Evolutionary conservation across 2,329 filamentous ascomycete genomes (phyloP), one percentile per base, ranked within the genome.

Genomic region (Trichophyton rubrum): DNA sequence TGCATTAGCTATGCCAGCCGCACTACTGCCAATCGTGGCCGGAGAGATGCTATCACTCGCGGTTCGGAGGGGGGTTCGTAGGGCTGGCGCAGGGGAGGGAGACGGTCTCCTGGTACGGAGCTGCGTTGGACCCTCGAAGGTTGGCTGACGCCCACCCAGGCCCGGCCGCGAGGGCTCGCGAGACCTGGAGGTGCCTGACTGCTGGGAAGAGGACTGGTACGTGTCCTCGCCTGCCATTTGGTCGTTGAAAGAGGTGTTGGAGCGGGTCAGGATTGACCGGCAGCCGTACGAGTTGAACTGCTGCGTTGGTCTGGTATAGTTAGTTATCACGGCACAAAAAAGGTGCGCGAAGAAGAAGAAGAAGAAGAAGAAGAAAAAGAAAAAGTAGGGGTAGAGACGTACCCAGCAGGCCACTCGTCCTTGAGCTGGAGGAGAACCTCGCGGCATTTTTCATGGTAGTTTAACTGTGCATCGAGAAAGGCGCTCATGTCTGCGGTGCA

Each of bases 391-490:
- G 35, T 9, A 63, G 41, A 17, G 30, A 69, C 79, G 71, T 73
- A 85, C 83, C 77, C 78, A 68, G 78, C 80, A 62, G 85, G 85
- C 85, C 86, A 88, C 63, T 88, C 84, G 66, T 80, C 80, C 76
- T 83, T 87, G 64, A 88, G 72, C 65, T 84, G 82, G 64, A 86
- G 66, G 60, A 97, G 82, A 66, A 95, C 88, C 66, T 96, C 91
- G 59, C 88, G 83, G 71, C 90, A 96, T 63, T 88, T 86, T 71
- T 97, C 92, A 71, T 96, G 88, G 75, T 93, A 96, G 64, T 88
- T 86, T 61, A 97, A 80, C 75, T 97, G 88, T 45, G 89, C 87
- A 63, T 97, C 91, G 58, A 97, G 77, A 72, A 97, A 95, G 17
- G 83, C 78, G 2, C 85, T 85, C 61, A 97, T 78, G 69, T 96